phyloP scores from a whole-genome alignment of 2,329 filamentous ascomycete genomes.

The Apiospora pterosperma region DNA sequence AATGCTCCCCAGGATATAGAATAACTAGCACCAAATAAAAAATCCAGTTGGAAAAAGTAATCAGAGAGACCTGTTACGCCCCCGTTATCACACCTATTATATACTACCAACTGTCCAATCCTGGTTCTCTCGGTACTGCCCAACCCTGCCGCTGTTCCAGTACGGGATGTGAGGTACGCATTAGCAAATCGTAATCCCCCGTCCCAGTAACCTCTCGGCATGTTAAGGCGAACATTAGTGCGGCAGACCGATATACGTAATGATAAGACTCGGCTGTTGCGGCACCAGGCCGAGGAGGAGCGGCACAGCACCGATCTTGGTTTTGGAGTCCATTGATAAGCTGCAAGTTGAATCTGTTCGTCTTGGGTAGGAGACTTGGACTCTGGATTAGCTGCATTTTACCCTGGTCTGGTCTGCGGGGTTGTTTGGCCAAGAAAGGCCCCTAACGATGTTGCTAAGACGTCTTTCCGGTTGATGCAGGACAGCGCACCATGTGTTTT shows the following conservation, averaged over 20 bases:
- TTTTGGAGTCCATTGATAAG: neutral
- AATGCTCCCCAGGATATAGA: too few species aligned
- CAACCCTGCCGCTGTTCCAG: too few species aligned
- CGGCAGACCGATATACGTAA: neutral
- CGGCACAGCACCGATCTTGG: neutral
- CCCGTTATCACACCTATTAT: neutral
- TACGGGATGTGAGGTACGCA: too few species aligned
- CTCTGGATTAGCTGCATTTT: neutral
- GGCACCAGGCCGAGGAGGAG: neutral
- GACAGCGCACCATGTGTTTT: too few species aligned
- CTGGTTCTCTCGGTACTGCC: too few species aligned
- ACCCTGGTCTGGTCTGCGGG: neutral
- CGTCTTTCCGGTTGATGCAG: too few species aligned
- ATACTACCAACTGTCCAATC: too few species aligned
- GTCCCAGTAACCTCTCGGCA: too few species aligned
- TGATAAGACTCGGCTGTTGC: neutral
- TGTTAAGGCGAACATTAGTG: neutral
- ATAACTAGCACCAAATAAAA: neutral
- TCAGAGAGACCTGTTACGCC: neutral
- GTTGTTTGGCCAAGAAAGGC: too few species aligned
- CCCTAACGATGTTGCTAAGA: too few species aligned
- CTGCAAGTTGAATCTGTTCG: neutral
- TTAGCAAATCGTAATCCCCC: too few species aligned
- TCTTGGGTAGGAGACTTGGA: neutral
- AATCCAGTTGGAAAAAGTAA: neutral